Evolutionary conservation across 805 yeast species (phyloP), one percentile per base, ranked within the genome.

Genomic region (Ogataea pilisensis): DNA sequence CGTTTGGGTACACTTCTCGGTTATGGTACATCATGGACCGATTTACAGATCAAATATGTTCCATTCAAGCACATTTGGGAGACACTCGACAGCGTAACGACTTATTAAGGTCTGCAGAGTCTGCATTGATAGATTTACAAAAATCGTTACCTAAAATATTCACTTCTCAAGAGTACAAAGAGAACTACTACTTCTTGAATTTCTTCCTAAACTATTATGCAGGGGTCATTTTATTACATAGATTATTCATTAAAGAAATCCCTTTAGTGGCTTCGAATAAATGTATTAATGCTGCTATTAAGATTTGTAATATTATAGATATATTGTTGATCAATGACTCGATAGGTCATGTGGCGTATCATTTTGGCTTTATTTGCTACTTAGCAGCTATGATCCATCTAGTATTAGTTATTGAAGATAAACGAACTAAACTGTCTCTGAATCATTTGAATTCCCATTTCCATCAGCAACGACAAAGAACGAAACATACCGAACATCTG

Each of bases 11-110:
- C 30, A 38, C 41, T 11, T 42, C 58, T 1, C 48, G 65, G 27
- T 34, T 61, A 9, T 58, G 60, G 59, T 63, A 63, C 38, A 57
- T 60, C 3, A 46, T 42, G 34, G 68, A 63, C 37, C 42, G 67
- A 31, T 63, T 59, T 35, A 49, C 55, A 24, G 68, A 63, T 45
- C 67, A 63, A 41, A 61, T 63, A 3, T 53, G 55, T 27, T 60
- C 66, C 0, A 50, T 51, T 13, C 53, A 52, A 26, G 57, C 58
- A 35, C 67, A 63, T 38, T 33, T 61, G 28, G 67, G 67, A 7
- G 68, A 63, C 38, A 57, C 61, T 1, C 55, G 48, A 26, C 56
- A 61, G 37, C 39, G 57, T 27, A 16, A 39, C 19, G 60, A 49
- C 18, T 40, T 63, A 7, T 33, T 61, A 19, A 35, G 39, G 4